phyloP scores from a whole-genome alignment of 192 early-diverging fungal species.

The Lobosporangium transversale region DNA sequence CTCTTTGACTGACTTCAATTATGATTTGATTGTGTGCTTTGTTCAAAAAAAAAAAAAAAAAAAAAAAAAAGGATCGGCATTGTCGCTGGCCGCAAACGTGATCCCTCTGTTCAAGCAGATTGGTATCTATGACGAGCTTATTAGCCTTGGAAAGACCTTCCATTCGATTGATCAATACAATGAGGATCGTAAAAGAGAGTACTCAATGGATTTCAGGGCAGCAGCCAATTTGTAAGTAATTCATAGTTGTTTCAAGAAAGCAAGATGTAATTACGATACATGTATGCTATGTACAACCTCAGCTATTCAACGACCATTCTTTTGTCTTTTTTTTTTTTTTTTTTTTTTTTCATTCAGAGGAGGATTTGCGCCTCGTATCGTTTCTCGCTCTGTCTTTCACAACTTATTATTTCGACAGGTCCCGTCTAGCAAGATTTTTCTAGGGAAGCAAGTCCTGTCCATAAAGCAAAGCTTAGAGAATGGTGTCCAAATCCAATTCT shows the following conservation, averaged over 20 bases:
- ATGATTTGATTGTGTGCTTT: no score
- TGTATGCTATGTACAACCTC: no score
- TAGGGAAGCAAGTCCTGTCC: constrained; percentile 14
- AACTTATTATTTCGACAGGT: neutral
- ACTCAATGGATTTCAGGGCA: neutral
- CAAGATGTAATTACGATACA: neutral
- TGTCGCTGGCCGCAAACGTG: neutral
- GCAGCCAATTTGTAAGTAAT: no score
- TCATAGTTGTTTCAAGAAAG: no score
- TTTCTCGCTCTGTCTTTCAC: neutral
- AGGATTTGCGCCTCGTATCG: neutral
- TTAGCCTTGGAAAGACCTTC: neutral
- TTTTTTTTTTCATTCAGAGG: neutral
- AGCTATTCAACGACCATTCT: no score
- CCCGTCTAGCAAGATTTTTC: constrained; percentile 2
- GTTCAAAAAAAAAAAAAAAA: no score
- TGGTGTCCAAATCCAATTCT: constrained; percentile 2
- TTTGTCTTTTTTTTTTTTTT: neutral
- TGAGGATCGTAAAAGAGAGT: neutral
- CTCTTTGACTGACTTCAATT: no score
- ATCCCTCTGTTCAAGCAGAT: neutral
- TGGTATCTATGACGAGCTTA: neutral
- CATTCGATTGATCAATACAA: neutral
- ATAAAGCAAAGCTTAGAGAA: constrained; percentile 5
- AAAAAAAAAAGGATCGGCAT: no score